These are phyloP conservation scores for Gloeostereum incarnatum DNA, from an alignment of 768 basidiomycete genomes.

Conservation along the genomic window DNA sequence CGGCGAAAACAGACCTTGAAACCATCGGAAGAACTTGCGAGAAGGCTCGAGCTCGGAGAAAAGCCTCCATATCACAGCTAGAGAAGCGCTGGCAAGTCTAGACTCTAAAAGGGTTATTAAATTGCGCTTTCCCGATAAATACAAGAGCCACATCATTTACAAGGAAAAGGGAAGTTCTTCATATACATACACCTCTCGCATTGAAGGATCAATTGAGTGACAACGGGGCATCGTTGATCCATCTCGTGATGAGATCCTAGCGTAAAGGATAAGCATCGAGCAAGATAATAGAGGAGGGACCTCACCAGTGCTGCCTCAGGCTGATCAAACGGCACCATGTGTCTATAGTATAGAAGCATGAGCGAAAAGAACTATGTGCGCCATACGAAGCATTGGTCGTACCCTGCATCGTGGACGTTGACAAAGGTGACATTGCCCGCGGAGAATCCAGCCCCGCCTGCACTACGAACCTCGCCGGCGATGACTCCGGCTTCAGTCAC, in stretches of 20 bases:
- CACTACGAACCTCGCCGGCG: slow-evolving; percentile 63
- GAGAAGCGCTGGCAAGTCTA: too few species aligned
- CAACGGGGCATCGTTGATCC: slow-evolving; percentile 48
- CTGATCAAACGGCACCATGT: slow-evolving; percentile 89
- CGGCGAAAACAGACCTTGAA: too few species aligned
- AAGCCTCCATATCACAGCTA: too few species aligned
- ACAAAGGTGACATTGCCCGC: slow-evolving; percentile 87
- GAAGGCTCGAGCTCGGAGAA: too few species aligned
- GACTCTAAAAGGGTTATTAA: too few species aligned
- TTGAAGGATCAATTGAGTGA: too few species aligned
- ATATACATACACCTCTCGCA: too few species aligned
- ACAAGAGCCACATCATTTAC: too few species aligned
- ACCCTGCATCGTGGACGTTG: slow-evolving; percentile 74
- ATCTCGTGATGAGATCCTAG: slow-evolving; percentile 54
- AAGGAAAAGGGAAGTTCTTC: too few species aligned
- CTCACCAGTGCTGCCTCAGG: slow-evolving; percentile 76
- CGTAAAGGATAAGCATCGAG: slow-evolving; percentile 2
- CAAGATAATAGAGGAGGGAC: slow-evolving; percentile 3
- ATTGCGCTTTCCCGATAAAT: too few species aligned
- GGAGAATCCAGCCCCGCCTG: slow-evolving; percentile 51
- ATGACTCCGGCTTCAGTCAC: slow-evolving; percentile 38
- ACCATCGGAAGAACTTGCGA: too few species aligned
- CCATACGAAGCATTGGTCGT: slow-evolving; percentile 18
- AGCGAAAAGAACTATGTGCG: not conserved
- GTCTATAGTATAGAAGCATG: slow-evolving; percentile 29